Evolutionary conservation across 257 asterid genomes (phyloP), one percentile per base, ranked within the genome.

Genomic region (Petunia secreta): DNA sequence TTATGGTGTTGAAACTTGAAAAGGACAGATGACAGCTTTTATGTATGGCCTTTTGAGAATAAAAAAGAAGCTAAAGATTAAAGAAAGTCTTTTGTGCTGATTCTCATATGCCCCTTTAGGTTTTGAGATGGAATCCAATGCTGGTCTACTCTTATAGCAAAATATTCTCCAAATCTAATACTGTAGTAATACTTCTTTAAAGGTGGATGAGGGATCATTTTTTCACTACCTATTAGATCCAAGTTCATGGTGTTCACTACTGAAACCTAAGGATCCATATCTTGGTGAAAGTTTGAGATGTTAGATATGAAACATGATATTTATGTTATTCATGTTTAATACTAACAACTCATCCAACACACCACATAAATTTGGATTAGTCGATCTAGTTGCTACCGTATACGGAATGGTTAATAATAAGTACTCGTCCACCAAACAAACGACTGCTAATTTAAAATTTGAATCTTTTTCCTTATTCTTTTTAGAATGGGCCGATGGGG

Each of bases 81-180:
- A 60, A 38, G 25, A n/a, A 10, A 11, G n/a, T 1, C 16, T 53
- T 81, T 75, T 79, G 8, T 63, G 43, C 43, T 71, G 34, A 71
- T 71, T 71, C 60, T 71, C 77, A 44, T 44, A 8, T 53, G 9
- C 52, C 40, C 7, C 73, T 63, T 43, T 74, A 40, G 53, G 77
- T 14, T 48, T 71, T 48, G 77, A 71, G 60, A 34, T 79, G 76
- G 86, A 83, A 83, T 79, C 81, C 83, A 74, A 83, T 83, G 86
- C 81, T 83, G 53, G 3, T 83, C 25, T 25, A 25, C 25, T 25
- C 25, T 25, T 25, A 25, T 25, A 25, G 25, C 25, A 25, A 25
- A 25, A 25, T 25, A 25, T 25, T 25, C 25, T 25, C 25, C 25
- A 25, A 25, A 25, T 25, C 25, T 25, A 25, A 25, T 25, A 25